Conservation (phyloP, 2,329 filamentous ascomycete genomes). For the Coniochaeta sp. region DNA sequence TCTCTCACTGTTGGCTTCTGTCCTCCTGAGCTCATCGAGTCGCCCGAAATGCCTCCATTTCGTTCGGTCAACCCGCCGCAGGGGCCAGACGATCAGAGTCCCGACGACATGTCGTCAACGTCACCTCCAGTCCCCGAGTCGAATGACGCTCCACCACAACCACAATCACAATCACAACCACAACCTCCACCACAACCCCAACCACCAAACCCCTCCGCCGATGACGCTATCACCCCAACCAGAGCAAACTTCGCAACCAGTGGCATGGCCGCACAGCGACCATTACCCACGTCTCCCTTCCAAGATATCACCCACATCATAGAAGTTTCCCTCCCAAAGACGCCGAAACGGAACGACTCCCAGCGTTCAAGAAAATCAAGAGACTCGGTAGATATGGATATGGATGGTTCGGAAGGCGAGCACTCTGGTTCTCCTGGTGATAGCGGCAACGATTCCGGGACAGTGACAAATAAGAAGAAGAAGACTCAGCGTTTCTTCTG, state of each 20-base stretch:
- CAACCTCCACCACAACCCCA: conserved; percentile 16
- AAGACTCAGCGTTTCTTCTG: conserved; percentile 96
- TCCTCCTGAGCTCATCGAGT: neutral
- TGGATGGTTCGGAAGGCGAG: conserved; percentile 57
- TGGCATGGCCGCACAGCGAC: conserved; percentile 39
- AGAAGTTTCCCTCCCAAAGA: conserved; percentile 34
- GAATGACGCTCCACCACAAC: neutral
- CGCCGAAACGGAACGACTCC: conserved; percentile 47
- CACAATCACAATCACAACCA: too few relatives aligned
- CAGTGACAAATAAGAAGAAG: conserved; percentile 83
- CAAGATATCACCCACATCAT: conserved; percentile 37
- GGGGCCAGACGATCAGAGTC: conserved; percentile 31
- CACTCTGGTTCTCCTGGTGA: conserved; percentile 57
- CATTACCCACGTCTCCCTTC: conserved; percentile 45
- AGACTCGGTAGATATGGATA: conserved; percentile 64
- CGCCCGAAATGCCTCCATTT: conserved; percentile 47
- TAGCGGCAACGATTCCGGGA: conserved; percentile 54
- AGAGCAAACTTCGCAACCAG: conserved; percentile 41
- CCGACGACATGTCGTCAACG: conserved; percentile 46
- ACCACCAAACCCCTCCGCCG: conserved; percentile 20
- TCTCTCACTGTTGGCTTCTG: neutral
- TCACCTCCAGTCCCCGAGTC: conserved; percentile 4
- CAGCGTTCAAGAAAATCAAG: conserved; percentile 54
- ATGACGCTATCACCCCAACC: conserved; percentile 55
- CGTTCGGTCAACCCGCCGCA: conserved; percentile 52